Evolutionary conservation across 2,329 filamentous ascomycete species (phyloP), one percentile per base, ranked within the genome.

Genomic region (Tolypocladium capitatum): DNA sequence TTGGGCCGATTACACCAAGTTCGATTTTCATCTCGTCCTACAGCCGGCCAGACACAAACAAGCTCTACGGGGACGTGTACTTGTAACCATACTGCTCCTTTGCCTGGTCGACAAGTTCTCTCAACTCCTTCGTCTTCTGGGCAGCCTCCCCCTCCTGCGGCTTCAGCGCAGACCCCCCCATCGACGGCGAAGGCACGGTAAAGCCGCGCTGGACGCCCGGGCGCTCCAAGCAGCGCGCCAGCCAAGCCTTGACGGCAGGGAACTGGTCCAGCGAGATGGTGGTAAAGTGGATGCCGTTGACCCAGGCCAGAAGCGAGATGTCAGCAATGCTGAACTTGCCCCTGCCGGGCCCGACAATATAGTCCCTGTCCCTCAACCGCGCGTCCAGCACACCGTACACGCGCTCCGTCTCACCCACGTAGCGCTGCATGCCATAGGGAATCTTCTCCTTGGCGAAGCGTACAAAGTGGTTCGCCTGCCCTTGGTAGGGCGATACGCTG

Each of bases 401-500:
- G 3, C 86, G 78, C 53, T 84, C 74, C 1, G 81, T 79, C 70
- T 91, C 86, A 57, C 84, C 86, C 46, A 83, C 71, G 63, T 90
- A 91, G 36, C 86, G 77, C 58, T 84, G 81, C 16, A 84, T 75
- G 44, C 74, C 80, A 62, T 88, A 90, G 45, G 80, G 72, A 57
- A 86, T 82, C 58, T 74, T 75, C 58, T 86, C 81, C 38, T 81
- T 78, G 4, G 83, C 77, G 56, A 82, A 81, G 36, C 77, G 74
- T 46, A 70, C 63, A 68, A 90, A 90, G 66, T 90, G 83, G 63
- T 84, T 83, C 49, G 83, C 80, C 61, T 89, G 84, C 24, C 80
- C 84, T 63, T 88, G 83, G 71, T 76, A 76, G 3, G 84, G 84
- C 1, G 83, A 83, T 2, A 87, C 58, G 2, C 84, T 84, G n/a